These are phyloP conservation scores for Colletotrichum graminicola DNA, from an alignment of 2,329 filamentous ascomycete species.

Conservation along the genomic window DNA sequence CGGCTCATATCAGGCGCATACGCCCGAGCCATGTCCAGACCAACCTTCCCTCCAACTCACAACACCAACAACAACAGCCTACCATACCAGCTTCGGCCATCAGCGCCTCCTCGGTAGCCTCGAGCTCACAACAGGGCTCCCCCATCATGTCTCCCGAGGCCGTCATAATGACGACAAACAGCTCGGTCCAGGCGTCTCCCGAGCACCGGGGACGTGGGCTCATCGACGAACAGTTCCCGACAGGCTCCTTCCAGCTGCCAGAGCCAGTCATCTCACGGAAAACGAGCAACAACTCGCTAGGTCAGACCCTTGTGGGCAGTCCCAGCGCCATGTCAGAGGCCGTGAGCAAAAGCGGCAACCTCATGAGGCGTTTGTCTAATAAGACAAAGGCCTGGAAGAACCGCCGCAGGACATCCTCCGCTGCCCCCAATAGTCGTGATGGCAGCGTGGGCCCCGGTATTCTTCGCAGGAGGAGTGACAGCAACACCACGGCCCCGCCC, in stretches of 20 bases:
- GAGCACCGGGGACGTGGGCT: slow-evolving; percentile 70
- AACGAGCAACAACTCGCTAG: slow-evolving; percentile 73
- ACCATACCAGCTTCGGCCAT: slow-evolving; percentile 65
- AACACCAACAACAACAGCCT: slow-evolving; percentile 41
- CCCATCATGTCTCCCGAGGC: slow-evolving; percentile 69
- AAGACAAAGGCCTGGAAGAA: slow-evolving; percentile 76
- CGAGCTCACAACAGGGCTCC: slow-evolving; percentile 67
- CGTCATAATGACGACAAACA: slow-evolving; percentile 66
- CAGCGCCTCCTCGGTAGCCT: slow-evolving; percentile 68
- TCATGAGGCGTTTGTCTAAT: slow-evolving; percentile 89
- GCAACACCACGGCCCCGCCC: slow-evolving; percentile 77
- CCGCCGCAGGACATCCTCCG: slow-evolving; percentile 82
- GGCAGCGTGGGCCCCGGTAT: slow-evolving; percentile 91
- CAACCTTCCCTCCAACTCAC: slow-evolving; percentile 50
- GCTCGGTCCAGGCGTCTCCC: slow-evolving; percentile 76
- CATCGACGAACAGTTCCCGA: slow-evolving; percentile 60
- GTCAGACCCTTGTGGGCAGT: slow-evolving; percentile 67
- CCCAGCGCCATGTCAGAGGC: slow-evolving; percentile 68
- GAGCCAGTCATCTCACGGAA: slow-evolving; percentile 75
- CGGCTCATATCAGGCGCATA: slow-evolving; percentile 55
- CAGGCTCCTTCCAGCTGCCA: slow-evolving; percentile 75
- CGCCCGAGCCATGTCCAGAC: slow-evolving; percentile 64
- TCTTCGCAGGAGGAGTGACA: slow-evolving; percentile 88
- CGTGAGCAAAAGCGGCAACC: slow-evolving; percentile 50
- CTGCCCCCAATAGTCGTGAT: slow-evolving; percentile 81